Evolutionary conservation across 2,329 filamentous ascomycete species (phyloP).

Genomic region (Rhynchosporium graminicola): DNA sequence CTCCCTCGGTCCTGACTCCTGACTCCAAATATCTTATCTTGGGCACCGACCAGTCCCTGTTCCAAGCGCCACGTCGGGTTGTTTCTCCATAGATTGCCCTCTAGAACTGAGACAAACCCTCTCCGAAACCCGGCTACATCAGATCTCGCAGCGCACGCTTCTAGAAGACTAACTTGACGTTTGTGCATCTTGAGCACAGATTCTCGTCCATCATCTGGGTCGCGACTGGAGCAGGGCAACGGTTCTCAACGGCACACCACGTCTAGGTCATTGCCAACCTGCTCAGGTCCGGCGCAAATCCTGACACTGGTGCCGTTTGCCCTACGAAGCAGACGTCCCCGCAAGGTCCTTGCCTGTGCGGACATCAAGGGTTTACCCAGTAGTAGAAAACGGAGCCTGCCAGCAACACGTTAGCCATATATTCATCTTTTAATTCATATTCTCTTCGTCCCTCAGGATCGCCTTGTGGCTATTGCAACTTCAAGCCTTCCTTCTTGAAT

Average conservation of each 20-base stretch:
- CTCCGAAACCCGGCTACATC: conserved; percentile 17
- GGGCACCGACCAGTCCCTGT: conserved; percentile 25
- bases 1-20: conserved; percentile 5
- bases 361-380: conserved; percentile 36
- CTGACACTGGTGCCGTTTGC: conserved; percentile 32
- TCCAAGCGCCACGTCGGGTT: conserved; percentile 22
- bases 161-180: conserved; percentile 27
- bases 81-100: conserved; percentile 23
- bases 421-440: conserved; percentile 28
- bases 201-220: not conserved
- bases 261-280: not conserved
- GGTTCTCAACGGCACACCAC: not conserved
- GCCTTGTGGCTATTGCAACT: conserved; percentile 8
- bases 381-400: conserved; percentile 32
- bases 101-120: conserved; percentile 17
- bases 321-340: conserved; percentile 30
- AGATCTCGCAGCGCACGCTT: conserved; percentile 18
- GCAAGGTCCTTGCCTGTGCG: conserved; percentile 36
- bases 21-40: conserved; percentile 18
- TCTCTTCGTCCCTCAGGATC: conserved; percentile 26
- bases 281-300: conserved; percentile 14
- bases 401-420: conserved; percentile 33
- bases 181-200: conserved; percentile 13
- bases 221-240: conserved; percentile 6
- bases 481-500: conserved; percentile 13